phyloP scores from a whole-genome alignment of 805 yeast genomes.

The Metschnikowia chrysomelidarum region DNA sequence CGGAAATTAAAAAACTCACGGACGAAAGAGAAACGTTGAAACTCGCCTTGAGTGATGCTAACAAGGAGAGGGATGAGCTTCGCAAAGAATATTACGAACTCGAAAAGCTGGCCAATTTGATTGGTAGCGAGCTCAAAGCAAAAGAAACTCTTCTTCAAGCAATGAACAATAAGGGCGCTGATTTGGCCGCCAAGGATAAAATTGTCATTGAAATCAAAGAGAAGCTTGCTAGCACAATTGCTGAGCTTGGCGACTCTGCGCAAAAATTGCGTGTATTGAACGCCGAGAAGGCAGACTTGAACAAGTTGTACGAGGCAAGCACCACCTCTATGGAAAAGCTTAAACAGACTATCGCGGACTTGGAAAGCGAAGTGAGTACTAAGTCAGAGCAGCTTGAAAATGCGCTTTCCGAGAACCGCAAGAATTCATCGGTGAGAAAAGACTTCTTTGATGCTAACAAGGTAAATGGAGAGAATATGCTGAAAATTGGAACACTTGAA shows the following conservation, averaged over 20 bases:
- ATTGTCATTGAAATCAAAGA: conserved; percentile 19
- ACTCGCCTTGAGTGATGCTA: conserved; percentile 4
- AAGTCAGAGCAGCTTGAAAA: conserved; percentile 6
- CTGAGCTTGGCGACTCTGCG: conserved; percentile 17
- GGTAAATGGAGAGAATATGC: conserved; percentile 5
- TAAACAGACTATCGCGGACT: conserved; percentile 3
- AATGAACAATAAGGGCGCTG: conserved; percentile 18
- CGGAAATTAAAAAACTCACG: conserved; percentile 9
- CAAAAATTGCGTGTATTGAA: conserved; percentile 12
- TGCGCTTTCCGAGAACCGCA: conserved; percentile 8
- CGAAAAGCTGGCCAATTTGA: conserved; percentile 17
- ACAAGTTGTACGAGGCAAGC: conserved; percentile 5
- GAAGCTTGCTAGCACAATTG: conserved; percentile 17
- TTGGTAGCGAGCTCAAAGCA: conserved; percentile 19
- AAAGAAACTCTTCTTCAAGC: conserved; percentile 19
- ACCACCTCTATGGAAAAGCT: conserved; percentile 1
- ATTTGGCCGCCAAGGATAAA: conserved; percentile 19
- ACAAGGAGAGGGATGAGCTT: conserved; percentile 12
- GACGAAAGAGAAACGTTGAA: conserved; percentile 11
- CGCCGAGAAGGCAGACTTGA: conserved; percentile 13
- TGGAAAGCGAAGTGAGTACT: conserved; percentile 7
- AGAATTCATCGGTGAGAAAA: conserved; percentile 6
- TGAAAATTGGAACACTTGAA: conserved; percentile 7
- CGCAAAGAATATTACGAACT: conserved; percentile 13
- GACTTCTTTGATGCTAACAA: conserved; percentile 7